phyloP scores from a whole-genome alignment of 31 red algal genomes.

The Odonthalia washingtoniensis region DNA sequence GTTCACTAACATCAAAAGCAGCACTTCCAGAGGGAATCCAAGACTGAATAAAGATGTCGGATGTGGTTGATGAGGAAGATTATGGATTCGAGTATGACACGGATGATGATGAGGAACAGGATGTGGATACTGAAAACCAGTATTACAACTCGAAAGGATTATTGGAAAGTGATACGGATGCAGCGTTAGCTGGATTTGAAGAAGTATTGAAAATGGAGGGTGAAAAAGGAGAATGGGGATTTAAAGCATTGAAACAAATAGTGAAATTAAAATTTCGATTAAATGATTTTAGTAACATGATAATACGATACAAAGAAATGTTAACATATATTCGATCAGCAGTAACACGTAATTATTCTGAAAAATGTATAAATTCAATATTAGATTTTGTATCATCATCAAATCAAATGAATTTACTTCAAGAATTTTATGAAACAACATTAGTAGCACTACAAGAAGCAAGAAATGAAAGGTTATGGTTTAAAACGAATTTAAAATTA shows the following conservation, averaged over 20 bases:
- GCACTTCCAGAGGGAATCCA: no score
- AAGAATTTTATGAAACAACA: slow-evolving; percentile 94
- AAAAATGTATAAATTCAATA: slow-evolving; percentile 95
- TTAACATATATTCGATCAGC: slow-evolving; percentile 95
- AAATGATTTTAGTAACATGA: slow-evolving; percentile 78
- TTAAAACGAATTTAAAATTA: slow-evolving; percentile 96
- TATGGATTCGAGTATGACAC: slow-evolving; percentile 98
- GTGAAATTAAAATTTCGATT: slow-evolving; percentile 91
- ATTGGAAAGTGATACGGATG: slow-evolving; percentile 79
- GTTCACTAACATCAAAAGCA: no score
- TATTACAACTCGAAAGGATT: slow-evolving; percentile 96
- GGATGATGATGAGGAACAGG: slow-evolving; percentile 95
- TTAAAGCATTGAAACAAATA: slow-evolving; percentile 98
- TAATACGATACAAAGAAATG: slow-evolving; percentile 90
- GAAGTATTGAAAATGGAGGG: slow-evolving; percentile 91
- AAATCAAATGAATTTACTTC: slow-evolving; percentile 82
- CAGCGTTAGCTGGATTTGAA: slow-evolving; percentile 83
- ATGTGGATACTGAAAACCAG: slow-evolving; percentile 97
- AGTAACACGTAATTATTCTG: slow-evolving; percentile 96
- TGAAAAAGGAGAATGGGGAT: slow-evolving; percentile 96
- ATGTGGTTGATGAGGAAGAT: slow-evolving; percentile 96
- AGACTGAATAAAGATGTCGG: slow-evolving; percentile 84
- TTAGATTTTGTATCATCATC: slow-evolving; percentile 96
- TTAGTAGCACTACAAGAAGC: slow-evolving; percentile 84
- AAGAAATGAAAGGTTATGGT: slow-evolving; percentile 95